Percentiles rank a stretch among this genome's conserved stretches.
Conservation (phyloP, 768 basidiomycete species). For the Lentinula lateritia region DNA sequence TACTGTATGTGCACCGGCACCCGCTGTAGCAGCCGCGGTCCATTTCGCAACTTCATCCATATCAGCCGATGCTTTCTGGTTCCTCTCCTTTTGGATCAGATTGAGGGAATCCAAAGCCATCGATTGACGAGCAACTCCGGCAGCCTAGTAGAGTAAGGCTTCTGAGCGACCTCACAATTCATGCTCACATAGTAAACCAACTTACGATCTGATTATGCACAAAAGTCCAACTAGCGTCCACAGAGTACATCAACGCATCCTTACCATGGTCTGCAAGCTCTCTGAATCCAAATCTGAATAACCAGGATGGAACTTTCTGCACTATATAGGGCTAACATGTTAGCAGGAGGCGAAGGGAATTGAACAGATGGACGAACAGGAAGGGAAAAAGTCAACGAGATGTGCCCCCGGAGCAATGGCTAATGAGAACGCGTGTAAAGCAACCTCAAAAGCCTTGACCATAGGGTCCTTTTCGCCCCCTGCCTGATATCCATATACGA, state of each 20-base stretch:
- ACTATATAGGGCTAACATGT: slow-evolving; percentile 12
- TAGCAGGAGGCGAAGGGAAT: too few species aligned
- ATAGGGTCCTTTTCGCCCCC: slow-evolving; percentile 20
- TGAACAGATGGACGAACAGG: slow-evolving; percentile 13
- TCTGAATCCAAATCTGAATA: slow-evolving; percentile 19
- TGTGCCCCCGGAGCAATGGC: slow-evolving; percentile 10
- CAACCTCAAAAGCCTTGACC: slow-evolving; percentile 21
- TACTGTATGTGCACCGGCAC: neutral
- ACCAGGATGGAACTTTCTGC: slow-evolving; percentile 23
- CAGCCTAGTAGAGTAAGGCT: neutral
- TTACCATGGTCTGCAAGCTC: slow-evolving; percentile 11
- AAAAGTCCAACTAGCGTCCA: neutral
- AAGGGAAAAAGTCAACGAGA: slow-evolving; percentile 19
- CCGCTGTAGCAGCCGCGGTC: neutral
- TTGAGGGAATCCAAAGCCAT: slow-evolving; percentile 1
- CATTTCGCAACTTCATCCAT: slow-evolving; percentile 1
- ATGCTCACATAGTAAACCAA: neutral
- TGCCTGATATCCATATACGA: slow-evolving; percentile 27
- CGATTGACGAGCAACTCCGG: neutral
- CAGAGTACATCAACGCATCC: slow-evolving; percentile 1
- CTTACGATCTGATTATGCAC: neutral
- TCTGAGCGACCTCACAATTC: neutral
- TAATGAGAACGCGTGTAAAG: neutral
- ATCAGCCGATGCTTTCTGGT: neutral
- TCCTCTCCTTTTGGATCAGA: neutral